These are phyloP conservation scores for Corynascus novoguineensis DNA, from an alignment of 495 filamentous ascomycete species.

Conservation along the genomic window DNA sequence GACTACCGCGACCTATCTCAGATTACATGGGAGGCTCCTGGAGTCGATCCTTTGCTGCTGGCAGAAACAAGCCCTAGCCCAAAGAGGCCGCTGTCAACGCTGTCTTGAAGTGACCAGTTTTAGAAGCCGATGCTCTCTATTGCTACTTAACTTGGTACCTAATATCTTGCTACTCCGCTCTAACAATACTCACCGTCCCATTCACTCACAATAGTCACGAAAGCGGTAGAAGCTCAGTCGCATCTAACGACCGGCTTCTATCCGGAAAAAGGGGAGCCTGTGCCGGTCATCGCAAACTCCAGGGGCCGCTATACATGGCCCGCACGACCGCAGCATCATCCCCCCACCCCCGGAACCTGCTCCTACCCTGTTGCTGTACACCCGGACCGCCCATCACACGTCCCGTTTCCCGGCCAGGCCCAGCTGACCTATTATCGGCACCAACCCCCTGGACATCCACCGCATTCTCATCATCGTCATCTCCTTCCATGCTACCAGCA, in stretches of 20 bases:
- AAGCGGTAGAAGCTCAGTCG: not conserved
- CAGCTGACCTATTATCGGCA: not conserved
- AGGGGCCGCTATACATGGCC: slow-evolving; percentile 13
- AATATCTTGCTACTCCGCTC: slow-evolving; percentile 5
- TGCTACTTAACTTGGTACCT: slow-evolving; percentile 3
- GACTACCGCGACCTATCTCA: too few relatives aligned
- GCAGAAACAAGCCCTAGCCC: too few relatives aligned
- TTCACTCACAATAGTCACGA: not conserved
- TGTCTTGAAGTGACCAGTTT: too few relatives aligned
- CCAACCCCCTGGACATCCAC: not conserved
- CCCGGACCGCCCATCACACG: not conserved
- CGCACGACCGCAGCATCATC: slow-evolving; percentile 9
- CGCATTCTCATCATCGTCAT: not conserved
- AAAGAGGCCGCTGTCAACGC: too few relatives aligned
- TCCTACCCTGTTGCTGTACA: not conserved
- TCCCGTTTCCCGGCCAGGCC: not conserved
- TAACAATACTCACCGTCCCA: not conserved
- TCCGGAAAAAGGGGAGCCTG: too few relatives aligned
- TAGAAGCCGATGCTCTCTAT: slow-evolving; percentile 7
- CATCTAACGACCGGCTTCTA: not conserved
- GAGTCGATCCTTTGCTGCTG: too few relatives aligned
- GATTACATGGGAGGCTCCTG: too few relatives aligned
- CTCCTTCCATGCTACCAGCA: not conserved
- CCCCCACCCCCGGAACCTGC: slow-evolving; percentile 1
- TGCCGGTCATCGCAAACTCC: slow-evolving; percentile 13